These are phyloP conservation scores for Cladosporium oxysporum DNA, from an alignment of 2,329 filamentous ascomycete species.

Conservation along the genomic window DNA sequence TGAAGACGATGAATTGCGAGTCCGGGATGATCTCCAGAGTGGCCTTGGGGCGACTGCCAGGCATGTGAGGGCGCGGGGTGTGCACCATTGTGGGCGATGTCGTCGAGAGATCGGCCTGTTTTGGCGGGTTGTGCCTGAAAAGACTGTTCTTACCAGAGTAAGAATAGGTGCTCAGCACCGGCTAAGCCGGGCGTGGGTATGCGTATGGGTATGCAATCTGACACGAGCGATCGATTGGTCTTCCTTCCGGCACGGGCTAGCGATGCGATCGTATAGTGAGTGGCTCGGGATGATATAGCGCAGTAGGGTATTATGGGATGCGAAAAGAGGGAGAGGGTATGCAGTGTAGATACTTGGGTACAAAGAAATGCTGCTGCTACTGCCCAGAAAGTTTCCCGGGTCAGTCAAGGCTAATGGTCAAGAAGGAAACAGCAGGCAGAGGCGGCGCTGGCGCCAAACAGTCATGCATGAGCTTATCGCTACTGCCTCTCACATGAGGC, in stretches of 20 bases:
- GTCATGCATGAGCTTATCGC: slow-evolving; percentile 18
- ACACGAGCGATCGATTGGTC: background rate
- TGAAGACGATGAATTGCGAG: slow-evolving; percentile 52
- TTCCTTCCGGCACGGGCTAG: slow-evolving; percentile 2
- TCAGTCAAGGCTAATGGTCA: slow-evolving; percentile 6
- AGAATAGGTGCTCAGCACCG: slow-evolving; percentile 7
- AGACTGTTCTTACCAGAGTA: background rate
- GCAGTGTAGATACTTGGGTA: slow-evolving; percentile 4
- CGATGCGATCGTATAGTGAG: background rate
- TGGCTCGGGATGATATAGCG: background rate
- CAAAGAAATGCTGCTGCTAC: slow-evolving; percentile 7
- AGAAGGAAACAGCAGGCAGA: background rate
- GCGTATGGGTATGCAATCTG: background rate
- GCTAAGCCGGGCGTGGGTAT: slow-evolving; percentile 3
- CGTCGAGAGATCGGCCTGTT: slow-evolving; percentile 10
- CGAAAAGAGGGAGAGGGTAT: background rate
- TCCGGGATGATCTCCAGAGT: slow-evolving; percentile 50
- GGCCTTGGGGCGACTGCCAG: slow-evolving; percentile 20
- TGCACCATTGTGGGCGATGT: slow-evolving; percentile 33
- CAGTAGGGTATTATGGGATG: background rate
- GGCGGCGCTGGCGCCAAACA: slow-evolving; percentile 1
- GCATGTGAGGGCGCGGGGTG: slow-evolving; percentile 28
- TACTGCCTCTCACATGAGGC: background rate
- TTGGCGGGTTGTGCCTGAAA: background rate
- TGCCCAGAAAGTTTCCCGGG: slow-evolving; percentile 10